Evolutionary conservation across 441 rosid genomes (phyloP).

Genomic region (Bocquillonia castaneifolia): DNA sequence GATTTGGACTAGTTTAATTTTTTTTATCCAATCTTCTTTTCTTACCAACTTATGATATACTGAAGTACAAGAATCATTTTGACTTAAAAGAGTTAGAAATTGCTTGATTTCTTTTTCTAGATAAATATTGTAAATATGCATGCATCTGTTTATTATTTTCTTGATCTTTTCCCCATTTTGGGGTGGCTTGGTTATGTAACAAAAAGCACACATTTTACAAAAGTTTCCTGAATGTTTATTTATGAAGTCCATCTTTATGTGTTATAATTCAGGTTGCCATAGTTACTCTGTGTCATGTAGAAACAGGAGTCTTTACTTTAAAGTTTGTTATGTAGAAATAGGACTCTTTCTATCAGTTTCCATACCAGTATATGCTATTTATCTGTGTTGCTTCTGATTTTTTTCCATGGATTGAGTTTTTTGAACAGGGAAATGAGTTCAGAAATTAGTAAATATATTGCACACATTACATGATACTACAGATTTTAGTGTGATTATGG

Average conservation of each 20-base stretch:
- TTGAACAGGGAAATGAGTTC: slow-evolving; percentile 33
- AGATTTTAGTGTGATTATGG: slow-evolving; percentile 45
- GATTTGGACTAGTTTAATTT: not conserved
- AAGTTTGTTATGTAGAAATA: not conserved
- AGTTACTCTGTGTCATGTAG: slow-evolving; percentile 8
- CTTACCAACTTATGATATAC: not conserved
- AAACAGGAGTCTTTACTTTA: slow-evolving; percentile 1
- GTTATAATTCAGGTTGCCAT: not conserved
- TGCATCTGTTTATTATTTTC: not conserved
- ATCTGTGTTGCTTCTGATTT: slow-evolving; percentile 14
- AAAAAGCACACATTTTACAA: not conserved
- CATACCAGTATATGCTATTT: not conserved
- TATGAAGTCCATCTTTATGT: not conserved
- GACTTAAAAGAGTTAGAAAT: not conserved
- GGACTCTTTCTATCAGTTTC: not conserved
- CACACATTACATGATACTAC: slow-evolving; percentile 25
- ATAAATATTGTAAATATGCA: not conserved
- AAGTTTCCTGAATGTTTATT: slow-evolving; percentile 10
- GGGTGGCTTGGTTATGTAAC: not conserved
- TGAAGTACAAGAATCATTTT: not conserved
- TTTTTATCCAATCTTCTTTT: not conserved
- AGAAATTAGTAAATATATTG: slow-evolving; percentile 19
- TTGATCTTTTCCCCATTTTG: not conserved
- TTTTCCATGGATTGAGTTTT: slow-evolving; percentile 11
- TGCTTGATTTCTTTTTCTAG: not conserved